Evolutionary conservation across 371 early-diverging fungal genomes (phyloP).

Genomic region (Dipsacomyces acuminosporus): DNA sequence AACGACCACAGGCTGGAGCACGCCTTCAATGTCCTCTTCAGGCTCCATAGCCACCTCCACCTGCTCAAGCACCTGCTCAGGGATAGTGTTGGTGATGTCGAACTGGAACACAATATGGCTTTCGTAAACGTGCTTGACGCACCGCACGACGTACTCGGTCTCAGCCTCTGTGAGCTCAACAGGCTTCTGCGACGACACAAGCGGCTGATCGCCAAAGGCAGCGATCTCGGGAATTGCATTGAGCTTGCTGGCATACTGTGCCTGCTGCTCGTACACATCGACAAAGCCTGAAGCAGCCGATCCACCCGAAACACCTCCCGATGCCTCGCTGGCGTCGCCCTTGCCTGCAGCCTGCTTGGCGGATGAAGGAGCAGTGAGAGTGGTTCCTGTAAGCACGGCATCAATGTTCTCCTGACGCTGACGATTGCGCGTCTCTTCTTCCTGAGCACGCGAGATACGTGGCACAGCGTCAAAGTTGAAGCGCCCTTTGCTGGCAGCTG

Average conservation of each 20-base stretch:
- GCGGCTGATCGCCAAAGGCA: conserved; percentile 68
- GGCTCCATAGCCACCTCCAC: conserved; percentile 80
- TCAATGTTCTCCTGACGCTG: conserved; percentile 35
- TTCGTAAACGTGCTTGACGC: conserved; percentile 88
- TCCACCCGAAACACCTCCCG: conserved; percentile 14
- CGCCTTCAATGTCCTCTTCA: conserved; percentile 53
- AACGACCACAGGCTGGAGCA: conserved; percentile 41
- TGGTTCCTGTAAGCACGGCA: conserved; percentile 29
- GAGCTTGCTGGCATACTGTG: conserved; percentile 68
- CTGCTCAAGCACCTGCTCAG: conserved; percentile 87
- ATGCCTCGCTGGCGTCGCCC: conserved; percentile 1
- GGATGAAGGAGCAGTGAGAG: conserved; percentile 14
- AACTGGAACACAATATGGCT: conserved; percentile 94
- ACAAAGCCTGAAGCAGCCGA: conserved; percentile 45
- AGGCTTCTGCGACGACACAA: conserved; percentile 75
- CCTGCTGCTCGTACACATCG: conserved; percentile 57
- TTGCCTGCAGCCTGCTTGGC: conserved; percentile 17
- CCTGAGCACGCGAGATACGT: conserved; percentile 75
- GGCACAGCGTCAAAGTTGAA: conserved; percentile 81
- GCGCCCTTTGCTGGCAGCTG: conserved; percentile 53
- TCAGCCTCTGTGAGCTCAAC: conserved; percentile 89
- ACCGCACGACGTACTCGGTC: conserved; percentile 90
- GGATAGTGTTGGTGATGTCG: conserved; percentile 87
- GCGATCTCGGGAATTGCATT: conserved; percentile 77
- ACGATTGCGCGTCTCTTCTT: conserved; percentile 48